Evolutionary conservation across 768 basidiomycete genomes (phyloP), one percentile per base, ranked within the genome.

Genomic region (Kwoniella dejecticola): DNA sequence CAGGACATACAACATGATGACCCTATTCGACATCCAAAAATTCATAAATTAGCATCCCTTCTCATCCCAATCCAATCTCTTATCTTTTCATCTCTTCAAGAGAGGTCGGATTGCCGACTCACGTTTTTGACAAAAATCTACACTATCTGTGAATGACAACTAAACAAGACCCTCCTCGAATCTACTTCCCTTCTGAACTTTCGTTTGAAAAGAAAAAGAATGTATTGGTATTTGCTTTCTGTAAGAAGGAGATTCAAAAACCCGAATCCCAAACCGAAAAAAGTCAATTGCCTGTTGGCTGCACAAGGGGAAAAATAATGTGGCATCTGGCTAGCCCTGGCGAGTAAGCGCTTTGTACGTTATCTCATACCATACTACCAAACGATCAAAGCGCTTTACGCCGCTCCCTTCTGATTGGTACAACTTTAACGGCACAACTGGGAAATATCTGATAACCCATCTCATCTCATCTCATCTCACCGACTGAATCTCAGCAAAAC

Each of bases 1-100:
- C n/a, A n/a, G n/a, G n/a, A 71, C 70, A 57, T 69, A 72, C 70
- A 69, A 72, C 70, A 72, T 72, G 38, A 40, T 63, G 57, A 59
- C 57, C 46, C 38, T 48, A 42, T 21, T 4, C 4, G 31, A 10
- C 17, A 4, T 1, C 2, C 12, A 45, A 31, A 13, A 15, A 44
- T 26, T n/a, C 21, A 44, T 44, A 24, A 46, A 45, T 60, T 30
- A 46, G 42, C 29, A 26, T 2, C 23, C 4, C 13, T 27, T 42
- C n/a, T 8, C 27, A 0, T 41, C 21, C 24, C 27, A 8, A 44
- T 19, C 24, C 33, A 7, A 36, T 42, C 27, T 19, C 27, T 29
- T 30, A 24, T 19, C 17, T 6, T 52, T n/a, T 41, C 4, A 8
- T 30, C 3, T 2, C 17, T n/a, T 17, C 29, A 13, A 30, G 23